Evolutionary conservation across 139 green algal species (phyloP).

Genomic region (Edaphochlamys debaryana): DNA sequence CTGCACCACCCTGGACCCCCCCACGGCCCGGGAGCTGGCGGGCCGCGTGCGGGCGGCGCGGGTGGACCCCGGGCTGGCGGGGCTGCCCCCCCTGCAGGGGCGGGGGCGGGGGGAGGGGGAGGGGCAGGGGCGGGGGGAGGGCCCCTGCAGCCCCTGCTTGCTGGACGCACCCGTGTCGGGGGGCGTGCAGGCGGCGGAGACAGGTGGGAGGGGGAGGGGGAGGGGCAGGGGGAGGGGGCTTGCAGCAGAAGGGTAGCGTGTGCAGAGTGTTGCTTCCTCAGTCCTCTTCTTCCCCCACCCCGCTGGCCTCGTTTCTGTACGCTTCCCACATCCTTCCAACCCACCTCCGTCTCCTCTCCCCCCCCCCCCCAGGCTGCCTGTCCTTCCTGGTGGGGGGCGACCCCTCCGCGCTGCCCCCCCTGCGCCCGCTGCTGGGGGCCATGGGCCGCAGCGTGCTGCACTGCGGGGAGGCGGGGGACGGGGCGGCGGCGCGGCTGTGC

Average conservation of each 20-base stretch:
- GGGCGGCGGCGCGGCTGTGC: conserved; percentile 24
- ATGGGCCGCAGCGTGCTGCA: conserved; percentile 76
- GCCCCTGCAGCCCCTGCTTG: conserved; percentile 47
- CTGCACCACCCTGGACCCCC: conserved; percentile 30
- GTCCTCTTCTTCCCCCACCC: too few relatives aligned
- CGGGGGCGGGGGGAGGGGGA: conserved; percentile 1
- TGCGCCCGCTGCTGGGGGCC: conserved; percentile 53
- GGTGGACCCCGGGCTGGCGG: not conserved
- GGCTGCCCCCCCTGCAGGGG: conserved; percentile 7
- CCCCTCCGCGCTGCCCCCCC: conserved; percentile 37
- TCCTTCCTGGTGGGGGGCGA: conserved; percentile 85
- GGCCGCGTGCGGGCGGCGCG: not conserved
- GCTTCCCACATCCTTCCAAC: too few relatives aligned
- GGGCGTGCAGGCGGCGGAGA: conserved; percentile 67
- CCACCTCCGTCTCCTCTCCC: not conserved
- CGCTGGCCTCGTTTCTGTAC: too few relatives aligned
- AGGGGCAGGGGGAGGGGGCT: not conserved
- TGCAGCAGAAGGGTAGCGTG: too few relatives aligned
- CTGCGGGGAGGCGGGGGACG: conserved; percentile 54
- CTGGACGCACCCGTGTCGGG: conserved; percentile 78
- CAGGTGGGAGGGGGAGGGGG: not conserved
- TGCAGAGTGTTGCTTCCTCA: too few relatives aligned
- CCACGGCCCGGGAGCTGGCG: conserved; percentile 1
- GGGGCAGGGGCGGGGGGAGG: conserved; percentile 4
- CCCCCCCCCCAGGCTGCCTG: conserved; percentile 57